A percentile compares a stretch with the other conserved stretches of the same genome.
Conservation (phyloP, 2,329 filamentous ascomycete species). For the Fusarium sp. region DNA sequence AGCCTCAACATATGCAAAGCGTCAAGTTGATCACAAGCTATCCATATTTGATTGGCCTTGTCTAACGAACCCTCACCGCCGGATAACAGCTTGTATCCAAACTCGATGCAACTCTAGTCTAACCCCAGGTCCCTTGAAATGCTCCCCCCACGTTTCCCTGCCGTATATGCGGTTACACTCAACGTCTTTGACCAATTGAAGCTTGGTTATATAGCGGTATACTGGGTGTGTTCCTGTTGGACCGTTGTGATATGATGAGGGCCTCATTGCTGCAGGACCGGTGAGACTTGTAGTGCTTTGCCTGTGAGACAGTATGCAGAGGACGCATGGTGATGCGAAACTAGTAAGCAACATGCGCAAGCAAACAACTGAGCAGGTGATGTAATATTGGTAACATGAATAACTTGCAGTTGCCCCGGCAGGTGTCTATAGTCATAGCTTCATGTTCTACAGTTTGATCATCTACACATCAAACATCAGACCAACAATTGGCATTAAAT, state of each 20-base stretch:
- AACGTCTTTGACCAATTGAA: slow-evolving; percentile 29
- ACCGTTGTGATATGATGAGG: slow-evolving; percentile 3
- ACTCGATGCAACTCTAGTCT: not conserved
- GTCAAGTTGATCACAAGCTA: not conserved
- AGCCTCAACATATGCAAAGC: slow-evolving; percentile 21
- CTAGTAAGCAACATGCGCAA: not conserved
- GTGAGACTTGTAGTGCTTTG: slow-evolving; percentile 20
- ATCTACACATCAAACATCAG: not conserved
- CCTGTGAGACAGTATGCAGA: not conserved
- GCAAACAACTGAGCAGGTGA: not conserved
- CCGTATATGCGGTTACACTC: slow-evolving; percentile 28
- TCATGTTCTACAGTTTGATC: not conserved
- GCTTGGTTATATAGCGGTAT: slow-evolving; percentile 11
- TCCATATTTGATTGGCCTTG: slow-evolving; percentile 23
- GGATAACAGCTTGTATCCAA: slow-evolving; percentile 2
- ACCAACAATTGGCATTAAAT: slow-evolving; percentile 30
- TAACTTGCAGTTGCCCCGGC: not conserved
- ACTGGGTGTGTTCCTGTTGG: slow-evolving; percentile 38
- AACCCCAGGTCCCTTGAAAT: slow-evolving; percentile 15
- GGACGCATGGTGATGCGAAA: too few relatives aligned
- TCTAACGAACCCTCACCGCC: slow-evolving; percentile 19
- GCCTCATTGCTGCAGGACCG: slow-evolving; percentile 24
- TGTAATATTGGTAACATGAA: not conserved
- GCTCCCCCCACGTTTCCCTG: slow-evolving; percentile 20
- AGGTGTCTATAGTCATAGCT: not conserved